Conservation (phyloP, 306 rosid genomes). For the Geum urbanum region DNA sequence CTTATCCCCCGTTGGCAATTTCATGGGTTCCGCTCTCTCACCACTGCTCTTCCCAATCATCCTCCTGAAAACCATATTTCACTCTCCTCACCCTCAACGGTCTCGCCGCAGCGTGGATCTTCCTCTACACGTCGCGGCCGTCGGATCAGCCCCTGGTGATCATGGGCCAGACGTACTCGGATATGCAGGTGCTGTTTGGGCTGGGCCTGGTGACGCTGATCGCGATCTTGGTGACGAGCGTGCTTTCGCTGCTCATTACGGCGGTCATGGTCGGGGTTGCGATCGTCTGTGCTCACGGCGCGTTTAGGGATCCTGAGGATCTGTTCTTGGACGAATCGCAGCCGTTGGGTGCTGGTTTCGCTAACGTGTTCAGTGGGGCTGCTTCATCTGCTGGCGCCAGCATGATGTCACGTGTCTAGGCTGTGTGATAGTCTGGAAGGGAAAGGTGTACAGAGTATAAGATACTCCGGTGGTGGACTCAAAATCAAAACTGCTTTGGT, state of each 20-base stretch:
- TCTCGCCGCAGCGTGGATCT: slow-evolving; percentile 41
- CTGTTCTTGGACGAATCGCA: slow-evolving; percentile 38
- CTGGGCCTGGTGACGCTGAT: slow-evolving; percentile 25
- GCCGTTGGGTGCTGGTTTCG: slow-evolving; percentile 25
- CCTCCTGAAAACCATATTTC: neutral
- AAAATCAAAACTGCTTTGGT: too few species aligned
- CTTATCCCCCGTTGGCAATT: too few species aligned
- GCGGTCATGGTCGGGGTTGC: slow-evolving; percentile 27
- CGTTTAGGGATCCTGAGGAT: slow-evolving; percentile 42
- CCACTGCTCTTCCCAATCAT: slow-evolving; percentile 10
- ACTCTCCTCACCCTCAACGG: slow-evolving; percentile 27
- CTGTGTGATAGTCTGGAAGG: neutral
- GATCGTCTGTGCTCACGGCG: slow-evolving; percentile 35
- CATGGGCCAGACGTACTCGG: slow-evolving; percentile 19
- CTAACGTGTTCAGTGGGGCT: slow-evolving; percentile 20
- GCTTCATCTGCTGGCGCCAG: slow-evolving; percentile 22
- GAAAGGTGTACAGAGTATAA: neutral
- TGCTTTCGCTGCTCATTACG: slow-evolving; percentile 31
- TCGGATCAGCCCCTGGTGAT: slow-evolving; percentile 36
- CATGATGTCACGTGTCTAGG: slow-evolving; percentile 14
- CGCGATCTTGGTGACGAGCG: slow-evolving; percentile 33
- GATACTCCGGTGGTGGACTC: neutral
- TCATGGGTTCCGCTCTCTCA: slow-evolving; percentile 21
- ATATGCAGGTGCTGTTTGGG: slow-evolving; percentile 25
- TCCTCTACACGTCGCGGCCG: slow-evolving; percentile 35